Evolutionary conservation across 2,329 filamentous ascomycete species (phyloP), one percentile per base, ranked within the genome.

Genomic region (Fusarium miscanthi): DNA sequence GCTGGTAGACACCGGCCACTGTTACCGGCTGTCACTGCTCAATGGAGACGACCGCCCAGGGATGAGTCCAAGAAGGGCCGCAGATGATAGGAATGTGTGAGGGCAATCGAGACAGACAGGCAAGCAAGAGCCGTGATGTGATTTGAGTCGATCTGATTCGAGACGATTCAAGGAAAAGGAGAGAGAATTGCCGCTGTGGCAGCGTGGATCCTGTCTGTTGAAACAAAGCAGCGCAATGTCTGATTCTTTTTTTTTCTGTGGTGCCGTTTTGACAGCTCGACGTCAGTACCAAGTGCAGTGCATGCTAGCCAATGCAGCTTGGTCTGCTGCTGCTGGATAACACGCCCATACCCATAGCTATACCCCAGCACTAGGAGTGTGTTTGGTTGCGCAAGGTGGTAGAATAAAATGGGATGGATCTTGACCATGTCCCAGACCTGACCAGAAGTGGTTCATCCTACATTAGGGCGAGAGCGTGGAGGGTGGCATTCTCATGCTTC

Each of bases 381-480:
- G 65, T 40, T 73, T 66, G 60, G 61, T 53, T 73, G 66, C 70
- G 49, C 59, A 54, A 46, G 38, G 48, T 66, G 53, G 57, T 46
- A 60, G 74, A 75, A 68, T 72, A 73, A 76, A 76, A 72, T 77
- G 73, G 77, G 70, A 77, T 71, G 68, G 75, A 78, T 78, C 71
- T 78, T 74, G 69, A 69, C 73, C 73, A 71, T 56, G 64, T 62
- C 72, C 49, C 72, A 67, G 72, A 75, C 74, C 72, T 78, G 77
- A 45, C 76, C 75, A 68, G 73, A 80, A 79, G 71, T 71, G 76
- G 75, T 77, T 78, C 72, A 63, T 75, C 76, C 71, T 78, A 80
- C 79, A 80, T 80, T 80, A 79, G 79, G 72, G 75, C 73, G 69
- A 54, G 69, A 74, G 73, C 73, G 77, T 67, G 71, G 78, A 78